Evolutionary conservation across 257 asterid genomes (phyloP).

Genomic region (Jasminum sambac): DNA sequence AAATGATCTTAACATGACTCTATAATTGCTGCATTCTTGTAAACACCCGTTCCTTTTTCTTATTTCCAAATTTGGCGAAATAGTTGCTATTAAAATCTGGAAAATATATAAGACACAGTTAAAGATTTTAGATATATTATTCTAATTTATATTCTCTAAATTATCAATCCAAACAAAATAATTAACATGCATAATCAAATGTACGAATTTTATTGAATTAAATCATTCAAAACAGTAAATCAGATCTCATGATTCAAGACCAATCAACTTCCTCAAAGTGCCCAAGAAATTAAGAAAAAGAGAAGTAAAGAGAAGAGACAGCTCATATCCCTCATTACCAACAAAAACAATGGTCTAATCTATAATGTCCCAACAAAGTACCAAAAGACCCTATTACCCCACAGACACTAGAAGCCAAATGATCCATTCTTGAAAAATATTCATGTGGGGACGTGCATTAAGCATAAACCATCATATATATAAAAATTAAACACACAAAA

Average conservation of each 20-base stretch:
- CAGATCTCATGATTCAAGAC: slow-evolving; percentile 5
- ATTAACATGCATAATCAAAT: no score
- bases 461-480: slow-evolving; percentile 12
- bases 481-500: background rate
- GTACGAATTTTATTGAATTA: no score
- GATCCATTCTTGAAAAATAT: slow-evolving; percentile 28
- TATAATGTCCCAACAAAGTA: slow-evolving; percentile 42
- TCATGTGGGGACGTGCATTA: background rate
- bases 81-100: slow-evolving; percentile 27
- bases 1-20: slow-evolving; percentile 40
- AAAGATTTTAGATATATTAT: no score
- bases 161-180: no score
- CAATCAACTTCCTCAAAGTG: slow-evolving; percentile 29
- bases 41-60: slow-evolving; percentile 50
- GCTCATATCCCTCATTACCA: slow-evolving; percentile 37
- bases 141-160: no score
- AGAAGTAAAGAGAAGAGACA: slow-evolving; percentile 32
- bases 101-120: background rate
- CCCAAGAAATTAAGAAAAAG: slow-evolving; percentile 5
- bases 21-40: slow-evolving; percentile 54
- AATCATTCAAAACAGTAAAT: no score
- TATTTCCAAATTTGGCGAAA: slow-evolving; percentile 39
- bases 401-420: slow-evolving; percentile 39
- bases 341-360: slow-evolving; percentile 22
- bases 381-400: slow-evolving; percentile 36